Evolutionary conservation across 1,284 basidiomycete species (phyloP).

Genomic region (Ustilago crameri): DNA sequence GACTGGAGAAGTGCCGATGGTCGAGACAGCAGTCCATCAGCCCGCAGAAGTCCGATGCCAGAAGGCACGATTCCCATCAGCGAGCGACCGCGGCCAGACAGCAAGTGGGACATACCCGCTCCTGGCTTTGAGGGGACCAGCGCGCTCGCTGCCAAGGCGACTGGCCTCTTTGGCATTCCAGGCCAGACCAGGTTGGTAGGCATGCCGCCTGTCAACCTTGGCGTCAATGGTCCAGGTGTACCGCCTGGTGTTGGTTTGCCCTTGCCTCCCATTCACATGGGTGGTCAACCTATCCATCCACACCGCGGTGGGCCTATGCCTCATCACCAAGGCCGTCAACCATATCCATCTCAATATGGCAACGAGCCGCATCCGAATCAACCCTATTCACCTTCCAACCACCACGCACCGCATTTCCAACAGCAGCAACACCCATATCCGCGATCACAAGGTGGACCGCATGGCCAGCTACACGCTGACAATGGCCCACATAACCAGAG

Average conservation of each 20-base stretch:
- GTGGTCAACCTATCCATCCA: slow-evolving; percentile 34
- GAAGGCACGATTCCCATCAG: slow-evolving; percentile 83
- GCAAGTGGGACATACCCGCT: slow-evolving; percentile 94
- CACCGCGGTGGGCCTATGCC: slow-evolving; percentile 27
- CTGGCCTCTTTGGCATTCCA: slow-evolving; percentile 92
- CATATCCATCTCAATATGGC: slow-evolving; percentile 20
- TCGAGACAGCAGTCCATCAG: slow-evolving; percentile 73
- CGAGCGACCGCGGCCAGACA: slow-evolving; percentile 84
- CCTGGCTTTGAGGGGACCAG: slow-evolving; percentile 94
- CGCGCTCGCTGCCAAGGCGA: slow-evolving; percentile 95
- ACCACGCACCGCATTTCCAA: not conserved
- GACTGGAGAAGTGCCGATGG: slow-evolving; percentile 44
- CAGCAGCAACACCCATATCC: slow-evolving; percentile 13
- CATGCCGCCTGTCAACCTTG: slow-evolving; percentile 48
- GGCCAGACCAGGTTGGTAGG: slow-evolving; percentile 85
- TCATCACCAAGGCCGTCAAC: slow-evolving; percentile 19
- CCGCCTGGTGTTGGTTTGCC: slow-evolving; percentile 39
- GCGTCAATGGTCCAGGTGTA: slow-evolving; percentile 43
- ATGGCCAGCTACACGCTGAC: slow-evolving; percentile 18
- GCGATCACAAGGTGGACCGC: slow-evolving; percentile 10
- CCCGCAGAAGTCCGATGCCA: slow-evolving; percentile 88
- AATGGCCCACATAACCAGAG: slow-evolving; percentile 14
- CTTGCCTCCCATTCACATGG: slow-evolving; percentile 79
- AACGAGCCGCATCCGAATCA: slow-evolving; percentile 8
- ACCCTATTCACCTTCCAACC: slow-evolving; percentile 1